These are phyloP conservation scores for Neofusicoccum umdonicola DNA, from an alignment of 2,329 filamentous ascomycete species.

Conservation along the genomic window DNA sequence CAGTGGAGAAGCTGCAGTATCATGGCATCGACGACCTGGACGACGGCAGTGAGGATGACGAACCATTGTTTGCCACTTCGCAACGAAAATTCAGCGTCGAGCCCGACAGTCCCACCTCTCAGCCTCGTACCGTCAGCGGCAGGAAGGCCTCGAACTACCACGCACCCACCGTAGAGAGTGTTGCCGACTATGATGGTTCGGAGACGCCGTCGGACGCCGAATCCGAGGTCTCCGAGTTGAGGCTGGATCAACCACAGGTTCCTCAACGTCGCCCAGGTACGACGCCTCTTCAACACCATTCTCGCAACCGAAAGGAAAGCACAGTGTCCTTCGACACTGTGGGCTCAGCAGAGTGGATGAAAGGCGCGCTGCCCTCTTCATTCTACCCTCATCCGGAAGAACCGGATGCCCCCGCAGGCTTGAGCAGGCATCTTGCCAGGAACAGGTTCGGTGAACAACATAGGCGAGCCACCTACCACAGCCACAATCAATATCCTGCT, in stretches of 20 bases:
- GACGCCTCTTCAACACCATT: background rate
- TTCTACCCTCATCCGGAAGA: background rate
- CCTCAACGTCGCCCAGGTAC: background rate
- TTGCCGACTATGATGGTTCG: background rate
- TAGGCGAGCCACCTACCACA: background rate
- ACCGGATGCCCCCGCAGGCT: background rate
- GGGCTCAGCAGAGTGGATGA: constrained; percentile 5
- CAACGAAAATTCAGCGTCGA: background rate
- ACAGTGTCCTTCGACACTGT: background rate
- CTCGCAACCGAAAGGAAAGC: background rate
- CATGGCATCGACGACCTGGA: background rate
- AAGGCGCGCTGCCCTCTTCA: background rate
- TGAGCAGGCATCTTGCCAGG: background rate
- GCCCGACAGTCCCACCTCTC: background rate
- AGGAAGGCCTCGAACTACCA: background rate
- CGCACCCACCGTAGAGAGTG: background rate
- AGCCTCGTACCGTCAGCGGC: background rate
- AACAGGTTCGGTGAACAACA: background rate
- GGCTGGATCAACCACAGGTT: background rate
- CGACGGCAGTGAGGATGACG: background rate
- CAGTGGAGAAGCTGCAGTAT: background rate
- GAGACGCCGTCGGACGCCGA: constrained; percentile 2
- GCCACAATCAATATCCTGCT: background rate
- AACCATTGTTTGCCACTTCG: background rate
- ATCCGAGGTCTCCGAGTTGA: background rate